Percentiles rank a stretch among this genome's conserved stretches.
phyloP scores from a whole-genome alignment of 768 basidiomycete species.

The Serendipita indica region DNA sequence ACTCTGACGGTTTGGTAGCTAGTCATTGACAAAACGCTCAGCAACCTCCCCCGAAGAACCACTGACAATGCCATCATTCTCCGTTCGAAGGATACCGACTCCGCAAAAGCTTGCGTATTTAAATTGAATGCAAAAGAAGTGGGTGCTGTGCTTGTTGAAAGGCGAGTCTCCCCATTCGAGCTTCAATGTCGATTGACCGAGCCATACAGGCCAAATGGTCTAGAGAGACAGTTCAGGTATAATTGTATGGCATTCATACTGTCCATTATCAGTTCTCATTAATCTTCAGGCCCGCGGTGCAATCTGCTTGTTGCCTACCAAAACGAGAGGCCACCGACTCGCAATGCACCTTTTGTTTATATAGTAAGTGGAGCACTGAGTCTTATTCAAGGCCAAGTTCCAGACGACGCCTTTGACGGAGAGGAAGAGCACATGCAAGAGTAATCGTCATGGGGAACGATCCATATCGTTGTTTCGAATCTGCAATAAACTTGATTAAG shows the following conservation, averaged over 20 bases:
- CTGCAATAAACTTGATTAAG: no score
- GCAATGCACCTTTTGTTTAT: constrained; percentile 66
- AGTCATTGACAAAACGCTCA: constrained; percentile 63
- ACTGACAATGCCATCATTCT: constrained; percentile 73
- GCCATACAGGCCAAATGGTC: constrained; percentile 40
- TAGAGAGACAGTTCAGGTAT: constrained; percentile 64
- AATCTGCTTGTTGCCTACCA: constrained; percentile 63
- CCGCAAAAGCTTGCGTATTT: constrained; percentile 50
- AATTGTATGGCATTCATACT: constrained; percentile 26
- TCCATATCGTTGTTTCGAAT: no score
- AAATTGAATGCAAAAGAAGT: constrained; percentile 65
- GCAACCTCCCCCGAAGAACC: constrained; percentile 50
- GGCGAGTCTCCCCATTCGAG: constrained; percentile 32
- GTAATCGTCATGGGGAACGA: no score
- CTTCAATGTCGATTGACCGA: constrained; percentile 15
- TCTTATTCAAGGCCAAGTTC: constrained; percentile 78
- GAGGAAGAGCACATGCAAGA: constrained; percentile 16
- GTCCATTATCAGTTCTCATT: not conserved
- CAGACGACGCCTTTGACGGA: constrained; percentile 62
- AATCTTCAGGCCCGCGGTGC: constrained; percentile 33
- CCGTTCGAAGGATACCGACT: constrained; percentile 49
- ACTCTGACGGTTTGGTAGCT: constrained; percentile 32
- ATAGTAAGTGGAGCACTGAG: constrained; percentile 69
- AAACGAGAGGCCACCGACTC: constrained; percentile 55
- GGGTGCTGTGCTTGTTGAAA: constrained; percentile 62